Percentiles rank a stretch among this genome's conserved stretches.
Evolutionary conservation across 495 filamentous ascomycete species (phyloP).

Genomic region (Ascobolus immersus): DNA sequence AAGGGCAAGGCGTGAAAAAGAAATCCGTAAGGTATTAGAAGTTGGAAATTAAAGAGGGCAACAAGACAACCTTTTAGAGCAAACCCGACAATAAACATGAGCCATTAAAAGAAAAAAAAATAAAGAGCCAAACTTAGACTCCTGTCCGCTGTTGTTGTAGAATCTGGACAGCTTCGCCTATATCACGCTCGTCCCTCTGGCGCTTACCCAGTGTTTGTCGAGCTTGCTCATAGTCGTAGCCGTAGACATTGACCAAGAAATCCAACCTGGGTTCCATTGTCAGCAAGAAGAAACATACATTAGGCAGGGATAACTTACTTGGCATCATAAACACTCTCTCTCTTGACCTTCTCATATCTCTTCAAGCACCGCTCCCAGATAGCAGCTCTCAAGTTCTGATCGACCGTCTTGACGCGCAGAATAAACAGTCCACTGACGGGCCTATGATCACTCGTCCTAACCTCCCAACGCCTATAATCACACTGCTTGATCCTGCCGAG

Average conservation of each 20-base stretch:
- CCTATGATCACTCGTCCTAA: slow-evolving; percentile 71
- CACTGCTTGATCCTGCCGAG: slow-evolving; percentile 59
- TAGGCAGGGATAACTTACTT: slow-evolving; percentile 17
- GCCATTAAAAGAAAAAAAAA: slow-evolving; percentile 1
- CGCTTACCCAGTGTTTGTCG: slow-evolving; percentile 6
- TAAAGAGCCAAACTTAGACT: neutral
- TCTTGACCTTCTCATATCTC: slow-evolving; percentile 43
- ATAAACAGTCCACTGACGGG: slow-evolving; percentile 69
- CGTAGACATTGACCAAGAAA: slow-evolving; percentile 13
- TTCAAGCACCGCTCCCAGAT: slow-evolving; percentile 47
- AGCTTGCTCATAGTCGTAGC: slow-evolving; percentile 12
- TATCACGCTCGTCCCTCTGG: too few relatives aligned
- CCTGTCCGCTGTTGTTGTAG: neutral
- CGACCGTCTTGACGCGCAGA: slow-evolving; percentile 56
- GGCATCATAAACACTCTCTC: slow-evolving; percentile 34
- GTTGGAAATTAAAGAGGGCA: too few relatives aligned
- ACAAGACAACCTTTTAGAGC: too few relatives aligned
- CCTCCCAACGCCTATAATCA: slow-evolving; percentile 71
- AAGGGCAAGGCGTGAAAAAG: too few relatives aligned
- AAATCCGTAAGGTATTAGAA: too few relatives aligned
- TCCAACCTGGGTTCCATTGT: slow-evolving; percentile 9
- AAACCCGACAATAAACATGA: too few relatives aligned
- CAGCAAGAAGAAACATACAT: neutral
- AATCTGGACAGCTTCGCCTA: too few relatives aligned
- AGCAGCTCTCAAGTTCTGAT: slow-evolving; percentile 32